Evolutionary conservation across 1,139 yeast species (phyloP).

Genomic region (Protomyces lactucae-debilis): DNA sequence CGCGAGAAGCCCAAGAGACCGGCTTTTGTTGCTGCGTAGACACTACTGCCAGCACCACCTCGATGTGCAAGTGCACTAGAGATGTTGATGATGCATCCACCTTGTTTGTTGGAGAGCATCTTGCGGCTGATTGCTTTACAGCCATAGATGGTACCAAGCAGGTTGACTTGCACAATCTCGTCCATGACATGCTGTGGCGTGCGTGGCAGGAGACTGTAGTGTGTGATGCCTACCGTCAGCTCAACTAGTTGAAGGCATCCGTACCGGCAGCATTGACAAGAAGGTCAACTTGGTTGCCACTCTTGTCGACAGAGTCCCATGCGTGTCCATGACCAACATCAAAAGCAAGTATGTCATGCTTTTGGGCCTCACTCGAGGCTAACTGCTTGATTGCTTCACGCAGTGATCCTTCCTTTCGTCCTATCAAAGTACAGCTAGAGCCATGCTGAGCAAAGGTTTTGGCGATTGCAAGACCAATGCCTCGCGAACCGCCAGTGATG

Average conservation of each 20-base stretch:
- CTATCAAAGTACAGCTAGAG: constrained; percentile 55
- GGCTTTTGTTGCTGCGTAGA: constrained; percentile 77
- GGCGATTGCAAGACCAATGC: constrained; percentile 71
- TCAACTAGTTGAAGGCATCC: background rate
- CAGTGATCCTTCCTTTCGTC: constrained; percentile 49
- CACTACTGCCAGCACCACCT: constrained; percentile 57
- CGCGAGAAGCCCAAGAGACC: constrained; percentile 62
- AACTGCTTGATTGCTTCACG: constrained; percentile 41
- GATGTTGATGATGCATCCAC: constrained; percentile 54
- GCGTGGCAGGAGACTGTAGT: constrained; percentile 51
- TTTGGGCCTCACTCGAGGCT: constrained; percentile 45
- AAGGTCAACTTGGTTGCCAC: constrained; percentile 28
- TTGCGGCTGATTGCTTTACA: constrained; percentile 49
- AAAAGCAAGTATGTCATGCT: constrained; percentile 43
- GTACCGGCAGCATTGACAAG: constrained; percentile 34
- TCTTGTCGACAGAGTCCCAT: constrained; percentile 1
- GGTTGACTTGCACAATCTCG: constrained; percentile 54
- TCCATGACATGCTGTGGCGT: constrained; percentile 47
- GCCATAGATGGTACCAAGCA: constrained; percentile 60
- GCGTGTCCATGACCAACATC: constrained; percentile 33
- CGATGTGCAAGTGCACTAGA: constrained; percentile 62
- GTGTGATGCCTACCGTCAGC: constrained; percentile 55
- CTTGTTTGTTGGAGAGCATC: constrained; percentile 46
- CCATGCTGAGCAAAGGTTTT: constrained; percentile 56
- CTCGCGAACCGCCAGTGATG: constrained; percentile 82